phyloP scores from a whole-genome alignment of 495 filamentous ascomycete species.

The Viridothelium virens region DNA sequence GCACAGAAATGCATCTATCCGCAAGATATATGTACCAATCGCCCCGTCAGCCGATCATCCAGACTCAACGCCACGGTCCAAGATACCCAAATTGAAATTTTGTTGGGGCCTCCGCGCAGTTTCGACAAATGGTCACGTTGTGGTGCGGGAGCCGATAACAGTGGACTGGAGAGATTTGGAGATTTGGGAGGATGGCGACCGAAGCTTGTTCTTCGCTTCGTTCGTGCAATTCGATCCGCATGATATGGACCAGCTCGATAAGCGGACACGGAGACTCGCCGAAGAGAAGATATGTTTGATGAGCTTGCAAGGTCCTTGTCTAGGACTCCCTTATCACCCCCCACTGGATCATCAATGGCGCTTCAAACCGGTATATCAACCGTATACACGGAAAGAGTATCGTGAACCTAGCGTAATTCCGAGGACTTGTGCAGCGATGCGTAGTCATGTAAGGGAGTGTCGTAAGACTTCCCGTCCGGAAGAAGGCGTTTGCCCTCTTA shows the following conservation, averaged over 20 bases:
- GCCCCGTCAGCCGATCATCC: background rate
- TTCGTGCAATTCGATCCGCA: background rate
- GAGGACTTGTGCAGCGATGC: background rate
- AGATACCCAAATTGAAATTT: background rate
- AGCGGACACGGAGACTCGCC: background rate
- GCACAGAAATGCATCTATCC: background rate
- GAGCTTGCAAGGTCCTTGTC: background rate
- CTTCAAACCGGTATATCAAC: background rate
- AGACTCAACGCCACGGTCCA: background rate
- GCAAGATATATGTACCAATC: background rate
- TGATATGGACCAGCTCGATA: slow-evolving; percentile 5
- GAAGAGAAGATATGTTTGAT: background rate
- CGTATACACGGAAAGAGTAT: background rate
- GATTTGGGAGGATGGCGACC: background rate
- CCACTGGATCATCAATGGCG: background rate
- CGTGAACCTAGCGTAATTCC: background rate
- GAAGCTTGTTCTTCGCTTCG: background rate
- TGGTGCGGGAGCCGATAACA: background rate
- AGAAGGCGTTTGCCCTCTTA: background rate
- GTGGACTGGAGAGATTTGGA: slow-evolving; percentile 7
- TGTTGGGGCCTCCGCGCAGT: background rate
- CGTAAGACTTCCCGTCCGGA: background rate
- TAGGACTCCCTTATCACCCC: no score
- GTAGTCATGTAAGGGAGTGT: background rate
- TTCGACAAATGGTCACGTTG: background rate